Conservation (phyloP, 2,329 filamentous ascomycete genomes). For the Trichoderma cornu-damae region DNA sequence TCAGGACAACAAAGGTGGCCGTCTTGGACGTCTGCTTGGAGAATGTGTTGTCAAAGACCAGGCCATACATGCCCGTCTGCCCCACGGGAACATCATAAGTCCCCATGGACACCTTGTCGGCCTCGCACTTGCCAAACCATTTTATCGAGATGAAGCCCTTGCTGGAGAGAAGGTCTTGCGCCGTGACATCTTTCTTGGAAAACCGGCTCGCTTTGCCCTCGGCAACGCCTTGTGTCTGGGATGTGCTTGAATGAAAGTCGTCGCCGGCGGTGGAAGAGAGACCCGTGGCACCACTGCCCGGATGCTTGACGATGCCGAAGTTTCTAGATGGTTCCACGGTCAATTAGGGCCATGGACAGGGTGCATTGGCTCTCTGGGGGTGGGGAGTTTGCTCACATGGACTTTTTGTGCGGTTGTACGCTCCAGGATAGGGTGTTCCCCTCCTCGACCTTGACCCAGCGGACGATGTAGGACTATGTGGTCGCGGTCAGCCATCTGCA, state of each 20-base stretch:
- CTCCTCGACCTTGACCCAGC: constrained; percentile 89
- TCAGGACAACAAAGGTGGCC: constrained; percentile 89
- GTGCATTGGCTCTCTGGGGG: neutral
- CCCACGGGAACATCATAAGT: constrained; percentile 71
- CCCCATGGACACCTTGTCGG: constrained; percentile 89
- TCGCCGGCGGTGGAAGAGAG: constrained; percentile 41
- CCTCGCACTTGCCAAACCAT: constrained; percentile 94
- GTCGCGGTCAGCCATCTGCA: constrained; percentile 23
- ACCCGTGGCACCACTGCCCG: constrained; percentile 60
- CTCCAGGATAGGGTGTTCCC: constrained; percentile 96
- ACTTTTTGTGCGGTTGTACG: constrained; percentile 96
- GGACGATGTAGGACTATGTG: constrained; percentile 89
- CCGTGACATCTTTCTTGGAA: constrained; percentile 55
- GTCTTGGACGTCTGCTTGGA: constrained; percentile 93
- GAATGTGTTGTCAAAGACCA: constrained; percentile 98
- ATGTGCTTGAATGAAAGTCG: constrained; percentile 43
- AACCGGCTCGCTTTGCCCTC: constrained; percentile 46
- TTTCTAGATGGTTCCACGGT: constrained; percentile 50
- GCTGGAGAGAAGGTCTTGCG: constrained; percentile 58
- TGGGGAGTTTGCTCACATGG: constrained; percentile 54
- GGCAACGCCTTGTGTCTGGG: constrained; percentile 40
- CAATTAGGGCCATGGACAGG: neutral
- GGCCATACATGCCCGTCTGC: constrained; percentile 86
- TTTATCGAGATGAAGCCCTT: constrained; percentile 66
- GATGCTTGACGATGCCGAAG: constrained; percentile 97